These are phyloP conservation scores for Candida gorgasii DNA, from an alignment of 805 yeast species.

Conservation along the genomic window DNA sequence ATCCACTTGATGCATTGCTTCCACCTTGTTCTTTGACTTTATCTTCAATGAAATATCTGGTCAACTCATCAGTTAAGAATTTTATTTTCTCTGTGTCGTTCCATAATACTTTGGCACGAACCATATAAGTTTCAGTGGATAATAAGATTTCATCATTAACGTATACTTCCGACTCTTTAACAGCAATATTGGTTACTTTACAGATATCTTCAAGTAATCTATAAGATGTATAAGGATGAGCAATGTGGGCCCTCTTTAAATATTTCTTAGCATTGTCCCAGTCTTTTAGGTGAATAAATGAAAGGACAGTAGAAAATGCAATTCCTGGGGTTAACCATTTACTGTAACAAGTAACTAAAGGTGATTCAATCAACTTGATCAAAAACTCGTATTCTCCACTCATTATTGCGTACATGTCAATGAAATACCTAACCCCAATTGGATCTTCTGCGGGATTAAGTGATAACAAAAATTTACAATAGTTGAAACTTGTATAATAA, in stretches of 20 bases:
- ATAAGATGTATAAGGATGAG: conserved; percentile 59
- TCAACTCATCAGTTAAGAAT: conserved; percentile 49
- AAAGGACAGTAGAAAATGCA: conserved; percentile 64
- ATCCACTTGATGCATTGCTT: background rate
- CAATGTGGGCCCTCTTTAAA: conserved; percentile 50
- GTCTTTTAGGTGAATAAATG: conserved; percentile 50
- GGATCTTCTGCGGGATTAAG: conserved; percentile 81
- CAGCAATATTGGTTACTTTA: conserved; percentile 18
- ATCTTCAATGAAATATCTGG: conserved; percentile 19
- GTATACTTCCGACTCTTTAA: conserved; percentile 23
- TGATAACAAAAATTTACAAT: conserved; percentile 68
- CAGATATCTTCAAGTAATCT: conserved; percentile 52
- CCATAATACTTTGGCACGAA: conserved; percentile 59
- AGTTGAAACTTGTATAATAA: conserved; percentile 71
- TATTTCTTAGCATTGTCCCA: conserved; percentile 47
- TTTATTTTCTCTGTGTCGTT: conserved; percentile 45
- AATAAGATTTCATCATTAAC: conserved; percentile 36
- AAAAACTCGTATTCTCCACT: conserved; percentile 66
- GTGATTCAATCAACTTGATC: conserved; percentile 55
- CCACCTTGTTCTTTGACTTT: conserved; percentile 1
- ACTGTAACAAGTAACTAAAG: conserved; percentile 55
- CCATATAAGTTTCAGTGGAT: conserved; percentile 57
- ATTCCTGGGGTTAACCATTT: conserved; percentile 76
- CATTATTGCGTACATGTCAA: conserved; percentile 74
- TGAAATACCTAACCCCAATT: conserved; percentile 76